A percentile compares a stretch with the other conserved stretches of the same genome.
Evolutionary conservation across 352 stramenopile genomes (phyloP).

Genomic region (Pythium utonaiense): DNA sequence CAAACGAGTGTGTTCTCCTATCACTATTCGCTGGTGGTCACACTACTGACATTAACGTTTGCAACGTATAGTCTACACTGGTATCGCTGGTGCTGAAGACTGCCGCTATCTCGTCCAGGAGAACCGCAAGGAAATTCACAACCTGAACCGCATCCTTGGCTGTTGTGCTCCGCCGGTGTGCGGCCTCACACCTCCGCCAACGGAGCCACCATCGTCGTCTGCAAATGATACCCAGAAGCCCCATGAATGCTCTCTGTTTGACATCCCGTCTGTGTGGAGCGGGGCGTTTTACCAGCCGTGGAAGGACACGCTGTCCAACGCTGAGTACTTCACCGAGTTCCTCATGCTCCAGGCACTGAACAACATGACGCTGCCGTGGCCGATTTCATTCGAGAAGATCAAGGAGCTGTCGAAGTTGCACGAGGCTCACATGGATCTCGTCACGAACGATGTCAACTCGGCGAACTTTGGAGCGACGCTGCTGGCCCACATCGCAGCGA

Average conservation of each 20-base stretch:
- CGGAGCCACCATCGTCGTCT: not conserved
- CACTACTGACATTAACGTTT: too few relatives aligned
- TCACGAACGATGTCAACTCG: constrained; percentile 78
- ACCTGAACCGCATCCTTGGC: constrained; percentile 60
- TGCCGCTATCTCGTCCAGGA: constrained; percentile 56
- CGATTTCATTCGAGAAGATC: constrained; percentile 60
- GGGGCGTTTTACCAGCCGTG: constrained; percentile 74
- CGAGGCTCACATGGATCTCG: constrained; percentile 73
- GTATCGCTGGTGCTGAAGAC: constrained; percentile 60
- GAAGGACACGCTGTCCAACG: constrained; percentile 63
- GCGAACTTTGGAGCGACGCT: constrained; percentile 73
- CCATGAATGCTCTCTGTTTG: constrained; percentile 51
- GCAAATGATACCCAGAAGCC: not conserved
- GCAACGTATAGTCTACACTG: constrained; percentile 55
- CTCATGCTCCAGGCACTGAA: constrained; percentile 71
- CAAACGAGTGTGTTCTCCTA: constrained; percentile 42
- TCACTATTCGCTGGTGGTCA: too few relatives aligned
- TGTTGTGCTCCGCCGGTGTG: constrained; percentile 61
- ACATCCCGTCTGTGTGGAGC: constrained; percentile 57
- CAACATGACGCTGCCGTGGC: constrained; percentile 68
- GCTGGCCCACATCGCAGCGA: constrained; percentile 69
- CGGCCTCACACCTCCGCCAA: constrained; percentile 2
- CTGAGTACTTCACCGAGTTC: constrained; percentile 78
- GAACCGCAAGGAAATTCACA: constrained; percentile 42
- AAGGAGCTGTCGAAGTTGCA: constrained; percentile 53